Conservation (phyloP, 331 rosid species). For the Spiraea crenata region DNA sequence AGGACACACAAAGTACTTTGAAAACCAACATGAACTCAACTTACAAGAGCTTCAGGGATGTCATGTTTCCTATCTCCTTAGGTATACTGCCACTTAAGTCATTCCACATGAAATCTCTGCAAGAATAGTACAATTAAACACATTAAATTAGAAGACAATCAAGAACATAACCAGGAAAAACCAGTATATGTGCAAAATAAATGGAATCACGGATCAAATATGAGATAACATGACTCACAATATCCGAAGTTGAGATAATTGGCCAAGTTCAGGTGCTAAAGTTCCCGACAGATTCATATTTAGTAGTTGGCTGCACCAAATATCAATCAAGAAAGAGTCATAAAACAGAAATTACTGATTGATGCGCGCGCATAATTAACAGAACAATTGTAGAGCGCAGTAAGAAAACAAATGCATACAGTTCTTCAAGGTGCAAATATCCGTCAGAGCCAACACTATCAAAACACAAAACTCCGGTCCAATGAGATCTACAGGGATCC, state of each 20-base stretch:
- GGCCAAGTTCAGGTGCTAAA: conserved; percentile 69
- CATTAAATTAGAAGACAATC: conserved; percentile 24
- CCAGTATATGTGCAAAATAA: neutral
- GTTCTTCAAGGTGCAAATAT: conserved; percentile 53
- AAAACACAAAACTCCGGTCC: conserved; percentile 70
- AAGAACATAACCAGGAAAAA: conserved; percentile 10
- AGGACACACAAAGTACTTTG: too few relatives aligned
- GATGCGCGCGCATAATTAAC: neutral
- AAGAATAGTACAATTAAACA: conserved; percentile 17
- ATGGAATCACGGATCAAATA: conserved; percentile 16
- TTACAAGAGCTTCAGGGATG: conserved; percentile 65
- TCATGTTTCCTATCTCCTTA: conserved; percentile 66
- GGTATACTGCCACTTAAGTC: conserved; percentile 69
- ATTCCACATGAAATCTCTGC: conserved; percentile 94
- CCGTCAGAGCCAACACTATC: conserved; percentile 33
- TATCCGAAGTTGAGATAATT: conserved; percentile 52
- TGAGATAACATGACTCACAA: conserved; percentile 48
- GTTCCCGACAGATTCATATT: conserved; percentile 65
- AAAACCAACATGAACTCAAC: conserved; percentile 27
- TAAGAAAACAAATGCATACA: conserved; percentile 45
- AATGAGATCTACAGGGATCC: conserved; percentile 64
- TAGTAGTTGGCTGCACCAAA: conserved; percentile 59
- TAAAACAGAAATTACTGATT: neutral
- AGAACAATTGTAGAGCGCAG: neutral
- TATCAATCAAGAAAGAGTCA: conserved; percentile 10